A percentile compares a stretch with the other conserved stretches of the same genome.
phyloP scores from a whole-genome alignment of 805 yeast genomes.

The Barnettozyma populi region DNA sequence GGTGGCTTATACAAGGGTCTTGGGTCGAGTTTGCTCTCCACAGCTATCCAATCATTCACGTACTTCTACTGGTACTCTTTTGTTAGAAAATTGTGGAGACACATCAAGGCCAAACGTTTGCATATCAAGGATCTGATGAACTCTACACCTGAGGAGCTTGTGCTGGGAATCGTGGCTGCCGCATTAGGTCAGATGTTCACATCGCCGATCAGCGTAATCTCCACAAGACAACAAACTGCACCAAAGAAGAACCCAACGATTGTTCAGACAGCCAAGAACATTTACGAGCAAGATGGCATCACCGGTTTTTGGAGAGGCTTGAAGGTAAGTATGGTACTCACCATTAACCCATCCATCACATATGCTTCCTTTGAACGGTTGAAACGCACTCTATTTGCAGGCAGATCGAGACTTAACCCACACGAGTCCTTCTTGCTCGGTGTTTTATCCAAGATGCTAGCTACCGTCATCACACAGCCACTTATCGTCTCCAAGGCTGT shows the following conservation, averaged over 20 bases:
- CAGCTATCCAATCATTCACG: constrained; percentile 73
- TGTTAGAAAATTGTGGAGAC: constrained; percentile 45
- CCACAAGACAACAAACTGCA: constrained; percentile 60
- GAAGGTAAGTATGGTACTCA: constrained; percentile 71
- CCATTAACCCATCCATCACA: constrained; percentile 81
- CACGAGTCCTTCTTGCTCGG: constrained; percentile 67
- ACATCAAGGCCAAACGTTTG: constrained; percentile 32
- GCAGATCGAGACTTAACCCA: constrained; percentile 42
- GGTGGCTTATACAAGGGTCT: constrained; percentile 71
- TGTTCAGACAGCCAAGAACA: constrained; percentile 40
- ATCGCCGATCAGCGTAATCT: constrained; percentile 72
- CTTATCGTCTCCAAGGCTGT: constrained; percentile 79
- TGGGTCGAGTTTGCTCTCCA: constrained; percentile 58
- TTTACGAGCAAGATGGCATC: constrained; percentile 57
- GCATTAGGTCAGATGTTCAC: constrained; percentile 77
- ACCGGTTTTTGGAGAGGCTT: constrained; percentile 80
- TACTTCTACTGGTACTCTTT: constrained; percentile 86
- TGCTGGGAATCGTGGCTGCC: constrained; percentile 76
- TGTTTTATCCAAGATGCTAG: constrained; percentile 73
- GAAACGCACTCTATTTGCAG: constrained; percentile 39
- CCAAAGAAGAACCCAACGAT: constrained; percentile 29
- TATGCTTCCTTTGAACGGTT: constrained; percentile 75
- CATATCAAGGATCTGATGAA: constrained; percentile 25
- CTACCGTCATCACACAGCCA: constrained; percentile 79
- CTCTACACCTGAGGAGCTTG: constrained; percentile 61